Evolutionary conservation across 805 yeast species (phyloP).

Genomic region (Saccharomyces jurei): DNA sequence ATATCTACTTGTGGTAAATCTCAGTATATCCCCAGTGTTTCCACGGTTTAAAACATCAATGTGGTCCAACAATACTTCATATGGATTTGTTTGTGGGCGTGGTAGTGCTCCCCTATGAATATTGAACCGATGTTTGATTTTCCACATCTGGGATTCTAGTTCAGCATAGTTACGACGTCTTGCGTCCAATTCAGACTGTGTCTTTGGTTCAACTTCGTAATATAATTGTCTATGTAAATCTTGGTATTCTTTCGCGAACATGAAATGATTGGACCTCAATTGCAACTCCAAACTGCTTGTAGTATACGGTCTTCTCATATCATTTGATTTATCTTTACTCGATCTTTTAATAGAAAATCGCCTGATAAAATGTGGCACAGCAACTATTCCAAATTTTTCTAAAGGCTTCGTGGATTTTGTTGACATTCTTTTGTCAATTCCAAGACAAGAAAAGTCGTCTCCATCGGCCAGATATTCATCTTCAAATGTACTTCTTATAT

Average conservation of each 20-base stretch:
- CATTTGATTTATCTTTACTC: neutral
- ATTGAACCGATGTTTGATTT: constrained; percentile 18
- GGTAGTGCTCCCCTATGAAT: constrained; percentile 12
- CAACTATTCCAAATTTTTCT: constrained; percentile 5
- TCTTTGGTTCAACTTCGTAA: neutral
- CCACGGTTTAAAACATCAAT: constrained; percentile 18
- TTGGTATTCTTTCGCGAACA: constrained; percentile 26
- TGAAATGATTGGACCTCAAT: constrained; percentile 9
- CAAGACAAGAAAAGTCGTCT: neutral
- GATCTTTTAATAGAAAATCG: neutral
- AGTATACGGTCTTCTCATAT: constrained; percentile 8
- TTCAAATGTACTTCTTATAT: neutral
- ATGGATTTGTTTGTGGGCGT: constrained; percentile 12
- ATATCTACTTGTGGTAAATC: constrained; percentile 29
- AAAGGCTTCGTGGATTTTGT: constrained; percentile 2
- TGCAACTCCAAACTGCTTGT: constrained; percentile 15
- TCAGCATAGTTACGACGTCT: constrained; percentile 10
- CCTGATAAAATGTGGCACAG: constrained; percentile 12
- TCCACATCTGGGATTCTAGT: constrained; percentile 19
- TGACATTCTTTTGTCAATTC: neutral
- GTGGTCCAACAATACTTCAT: constrained; percentile 19
- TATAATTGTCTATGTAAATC: constrained; percentile 19
- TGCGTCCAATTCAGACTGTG: constrained; percentile 4
- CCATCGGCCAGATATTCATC: neutral
- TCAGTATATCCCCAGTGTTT: constrained; percentile 22